Base-by-base conservation (phyloP, 2,329 filamentous ascomycete genomes). In the Alternaria conjuncta region DNA sequence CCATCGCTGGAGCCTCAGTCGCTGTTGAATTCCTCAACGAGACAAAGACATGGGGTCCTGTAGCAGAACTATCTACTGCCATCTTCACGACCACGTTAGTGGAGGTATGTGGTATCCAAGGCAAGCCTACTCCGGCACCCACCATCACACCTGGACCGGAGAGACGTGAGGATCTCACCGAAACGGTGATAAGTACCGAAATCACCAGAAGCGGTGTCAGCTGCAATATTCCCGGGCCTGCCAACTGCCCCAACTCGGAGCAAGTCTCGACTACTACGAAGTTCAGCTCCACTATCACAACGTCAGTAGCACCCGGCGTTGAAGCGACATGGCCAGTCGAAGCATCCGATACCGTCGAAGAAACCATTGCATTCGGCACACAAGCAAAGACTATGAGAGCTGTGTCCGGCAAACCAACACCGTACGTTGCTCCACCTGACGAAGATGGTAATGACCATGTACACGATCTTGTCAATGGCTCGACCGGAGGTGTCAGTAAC, bases 31-130 rank as follows among this genome's bases (percentile, higher is more conserved):
- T 36, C 2, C 3, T 30, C 6, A 25, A 30, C 21, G 44, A 57
- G 6, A 65, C 69, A 0, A 68, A 82, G 13, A 84, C 81, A 0
- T 89, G 85, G 84, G 87, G 86, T 0, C 85, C 85, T 0, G 72
- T 79, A 0, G 82, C 84, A 0, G 71, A 76, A 20, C 85, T 83
- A 0, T 80, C 82, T 11, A 80, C 84, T 3, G 84, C 86, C 0
- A 78, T 89, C 44, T 88, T 82, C 67, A 86, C 83, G 67, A 88
- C 86, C 0, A 85, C 83, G 0, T 67, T 88, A 0, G 79, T 79
- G 0, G 77, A 81, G 25, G 75, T 75, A 2, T 88, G 86, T 67
- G 82, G 80, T 0, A 66, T 75, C 4, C 70, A 72, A 5, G 72
- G 58, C 6, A 65, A 74, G 5, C 54, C 68, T 1, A 68, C 60